Evolutionary conservation across 2,329 filamentous ascomycete species (phyloP), one percentile per base, ranked within the genome.

Genomic region (Plenodomus tracheiphilus): DNA sequence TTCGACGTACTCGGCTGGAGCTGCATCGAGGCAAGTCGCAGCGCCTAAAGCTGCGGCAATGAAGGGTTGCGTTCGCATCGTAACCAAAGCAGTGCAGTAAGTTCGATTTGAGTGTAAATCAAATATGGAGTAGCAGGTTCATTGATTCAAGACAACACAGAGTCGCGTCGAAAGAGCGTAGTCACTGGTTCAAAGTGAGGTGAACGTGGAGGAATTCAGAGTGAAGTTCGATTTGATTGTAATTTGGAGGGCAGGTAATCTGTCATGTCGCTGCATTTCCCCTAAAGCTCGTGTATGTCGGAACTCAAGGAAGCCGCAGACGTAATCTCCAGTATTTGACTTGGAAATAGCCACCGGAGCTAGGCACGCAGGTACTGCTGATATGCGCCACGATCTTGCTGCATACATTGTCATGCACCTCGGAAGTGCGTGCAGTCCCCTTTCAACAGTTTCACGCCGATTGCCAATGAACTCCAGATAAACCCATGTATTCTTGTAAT

Each of bases 51-150:
- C 35, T 4, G 10, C 35, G 35, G 18, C 16, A 13, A 20, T 4
- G 35, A 37, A 37, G 16, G 35, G 17, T 11, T 4, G 1, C 28
- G 28, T 58, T 18, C 56, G 47, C 39, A 35, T 38, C 19, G 28
- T 36, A 10, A 11, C 2, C 6, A 32, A 4, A 11, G 8, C 13
- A 11, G 4, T 15, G 13, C 13, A 32, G 28, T 15, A 11, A 15
- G 11, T 11, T 4, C 8, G 15, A 15, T 10, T 4, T 15, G 28
- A 15, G 4, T 7, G 28, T 32, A 11, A 4, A 11, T 15, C 15
- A 15, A 8, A 32, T 6, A 15, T 32, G 7, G 28, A 8, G 6
- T 11, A 15, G 13, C 8, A 32, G 13, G 28, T 8, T 32, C 4
- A 15, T 8, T 15, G 13, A 15, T 4, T 11, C 4, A 4, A 4